Base-by-base conservation (phyloP, 441 rosid genomes). In the Sinapis alba region DNA sequence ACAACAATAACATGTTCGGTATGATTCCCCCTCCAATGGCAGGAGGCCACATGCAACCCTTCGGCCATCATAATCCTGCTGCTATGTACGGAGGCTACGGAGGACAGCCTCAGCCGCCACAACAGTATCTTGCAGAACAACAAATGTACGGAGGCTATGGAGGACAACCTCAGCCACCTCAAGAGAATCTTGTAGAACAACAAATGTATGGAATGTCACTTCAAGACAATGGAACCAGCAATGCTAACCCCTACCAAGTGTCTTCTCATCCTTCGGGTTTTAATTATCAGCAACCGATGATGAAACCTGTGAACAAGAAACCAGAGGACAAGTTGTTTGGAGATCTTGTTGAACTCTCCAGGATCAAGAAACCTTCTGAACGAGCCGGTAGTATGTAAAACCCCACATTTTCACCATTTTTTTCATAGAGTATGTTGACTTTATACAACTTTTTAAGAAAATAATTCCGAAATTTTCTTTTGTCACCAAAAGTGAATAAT, bases 301-400 rank as follows among this genome's bases (percentile, higher is more conserved):
- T 75, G 86, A 81, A 86, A 41, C 71, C 75, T 54, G 64, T 68
- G 72, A 69, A 85, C 6, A 93, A 87, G 73, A 96, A 88, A 81
- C 96, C 96, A 5, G 97, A 93, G 81, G 99, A 96, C 75, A 93
- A 86, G 88, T 80, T 96, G 68, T 96, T 96, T 69, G 98, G 97
- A 27, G 98, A 96, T 74, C 94, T 96, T 54, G 97, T 96, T 60
- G 96, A 93, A 54, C 82, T 96, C 76, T 85, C 98, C 10, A 96
- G 90, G 75, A 74, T 87, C 75, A 96, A 96, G 84, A 78, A 88
- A 2, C 65, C 84, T 6, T 78, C 87, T 57, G 86, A 82, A 67
- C 86, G 84, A 79, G 88, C 93, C 61, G 96, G 98, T 81, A 90
- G 96, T 86, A 84, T 87, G 94, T 95, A 91, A 90, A 62, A 8